Evolutionary conservation across 495 filamentous ascomycete species (phyloP).

Genomic region (Sphaerosporella brunnea): DNA sequence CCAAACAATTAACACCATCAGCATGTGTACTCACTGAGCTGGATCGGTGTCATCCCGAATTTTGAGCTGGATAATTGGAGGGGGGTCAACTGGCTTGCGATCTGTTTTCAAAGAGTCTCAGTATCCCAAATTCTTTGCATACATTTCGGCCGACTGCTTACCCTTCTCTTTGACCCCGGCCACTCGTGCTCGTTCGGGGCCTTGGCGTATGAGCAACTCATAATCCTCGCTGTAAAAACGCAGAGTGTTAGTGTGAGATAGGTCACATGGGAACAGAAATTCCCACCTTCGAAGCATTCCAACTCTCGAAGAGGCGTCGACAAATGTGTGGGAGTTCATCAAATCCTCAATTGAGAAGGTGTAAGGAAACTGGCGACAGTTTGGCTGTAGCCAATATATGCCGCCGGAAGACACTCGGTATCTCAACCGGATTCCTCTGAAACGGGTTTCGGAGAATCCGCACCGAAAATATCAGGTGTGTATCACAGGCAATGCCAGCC

Average conservation of each 20-base stretch:
- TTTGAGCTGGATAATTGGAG: conserved; percentile 73
- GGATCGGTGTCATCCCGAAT: conserved; percentile 55
- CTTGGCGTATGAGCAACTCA: conserved; percentile 48
- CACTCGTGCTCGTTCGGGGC: conserved; percentile 47
- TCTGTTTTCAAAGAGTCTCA: no score
- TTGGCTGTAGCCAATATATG: not conserved
- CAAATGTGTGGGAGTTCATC: conserved; percentile 28
- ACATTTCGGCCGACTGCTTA: no score
- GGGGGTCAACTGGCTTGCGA: conserved; percentile 87
- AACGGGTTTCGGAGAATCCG: no score
- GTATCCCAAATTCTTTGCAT: no score
- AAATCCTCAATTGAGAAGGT: no score
- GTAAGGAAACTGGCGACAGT: no score
- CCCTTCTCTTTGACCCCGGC: conserved; percentile 58
- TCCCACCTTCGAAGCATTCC: conserved; percentile 25
- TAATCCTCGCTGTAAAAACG: conserved; percentile 31
- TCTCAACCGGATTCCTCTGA: no score
- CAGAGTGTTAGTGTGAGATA: not conserved
- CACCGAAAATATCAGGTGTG: conserved; percentile 1
- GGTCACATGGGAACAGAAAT: not conserved
- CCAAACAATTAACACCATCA: no score
- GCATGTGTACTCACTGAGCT: conserved; percentile 49
- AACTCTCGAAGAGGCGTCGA: conserved; percentile 26
- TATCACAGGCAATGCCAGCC: not conserved
- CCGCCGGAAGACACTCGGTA: no score